These are phyloP conservation scores for Botrytis porri DNA, from an alignment of 2,329 filamentous ascomycete genomes.

Conservation along the genomic window DNA sequence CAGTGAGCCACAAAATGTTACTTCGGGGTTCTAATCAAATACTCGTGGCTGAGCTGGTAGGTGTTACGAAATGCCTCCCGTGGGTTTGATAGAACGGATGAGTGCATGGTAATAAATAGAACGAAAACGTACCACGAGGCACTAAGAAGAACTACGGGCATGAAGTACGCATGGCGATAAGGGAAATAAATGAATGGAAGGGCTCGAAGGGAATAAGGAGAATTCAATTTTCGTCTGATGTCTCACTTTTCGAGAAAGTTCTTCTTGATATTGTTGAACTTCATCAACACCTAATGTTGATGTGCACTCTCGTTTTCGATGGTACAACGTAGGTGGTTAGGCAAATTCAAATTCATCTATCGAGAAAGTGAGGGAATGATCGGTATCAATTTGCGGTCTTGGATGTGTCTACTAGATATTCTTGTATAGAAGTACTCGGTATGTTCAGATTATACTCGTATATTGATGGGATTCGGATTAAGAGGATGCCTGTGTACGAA, in stretches of 20 bases:
- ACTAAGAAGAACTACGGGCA: not conserved
- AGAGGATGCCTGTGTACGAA: not conserved
- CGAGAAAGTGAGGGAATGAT: not conserved
- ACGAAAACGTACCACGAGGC: not conserved
- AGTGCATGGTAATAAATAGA: not conserved
- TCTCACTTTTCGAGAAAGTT: constrained; percentile 2
- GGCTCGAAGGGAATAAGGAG: not conserved
- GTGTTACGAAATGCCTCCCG: not conserved
- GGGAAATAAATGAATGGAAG: not conserved
- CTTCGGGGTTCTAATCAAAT: not conserved
- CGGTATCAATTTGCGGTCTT: not conserved
- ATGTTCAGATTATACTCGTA: not conserved
- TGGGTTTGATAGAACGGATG: not conserved
- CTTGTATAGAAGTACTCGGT: not conserved
- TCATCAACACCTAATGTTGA: not conserved
- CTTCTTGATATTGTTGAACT: not conserved
- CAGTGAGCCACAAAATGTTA: not conserved
- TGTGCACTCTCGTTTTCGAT: not conserved
- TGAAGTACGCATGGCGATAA: constrained; percentile 6
- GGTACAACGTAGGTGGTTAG: not conserved
- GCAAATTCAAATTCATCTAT: not conserved
- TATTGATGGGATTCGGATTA: not conserved
- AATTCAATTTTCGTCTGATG: constrained; percentile 6
- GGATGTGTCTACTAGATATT: not conserved
- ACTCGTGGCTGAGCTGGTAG: not conserved